phyloP scores from a whole-genome alignment of 345 rosid species.

The Linum usitatissimum region DNA sequence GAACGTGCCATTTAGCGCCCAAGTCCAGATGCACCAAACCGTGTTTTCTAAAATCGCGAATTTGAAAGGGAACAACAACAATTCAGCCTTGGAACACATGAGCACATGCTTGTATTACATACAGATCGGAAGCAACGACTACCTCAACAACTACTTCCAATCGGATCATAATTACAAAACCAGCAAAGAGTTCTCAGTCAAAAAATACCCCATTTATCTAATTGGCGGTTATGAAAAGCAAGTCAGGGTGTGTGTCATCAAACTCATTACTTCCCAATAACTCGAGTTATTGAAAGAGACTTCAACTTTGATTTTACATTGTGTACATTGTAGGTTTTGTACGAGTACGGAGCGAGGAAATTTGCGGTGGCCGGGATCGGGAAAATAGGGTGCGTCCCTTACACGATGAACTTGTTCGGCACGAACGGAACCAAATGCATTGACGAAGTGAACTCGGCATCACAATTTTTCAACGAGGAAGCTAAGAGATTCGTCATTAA shows the following conservation, averaged over 20 bases:
- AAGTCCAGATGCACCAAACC: background rate
- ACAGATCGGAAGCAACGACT: conserved; percentile 1
- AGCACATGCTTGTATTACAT: background rate
- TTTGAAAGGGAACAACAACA: background rate
- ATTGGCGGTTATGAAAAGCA: no score
- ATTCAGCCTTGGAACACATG: background rate
- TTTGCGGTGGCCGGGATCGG: conserved; percentile 15
- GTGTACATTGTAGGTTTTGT: conserved; percentile 4
- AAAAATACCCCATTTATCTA: background rate
- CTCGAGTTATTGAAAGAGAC: no score
- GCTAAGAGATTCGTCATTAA: conserved; percentile 5
- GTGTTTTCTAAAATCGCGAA: background rate
- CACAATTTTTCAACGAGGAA: conserved; percentile 4
- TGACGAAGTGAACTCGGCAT: conserved; percentile 15
- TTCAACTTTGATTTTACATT: background rate
- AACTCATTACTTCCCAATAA: no score
- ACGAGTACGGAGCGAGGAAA: conserved; percentile 20
- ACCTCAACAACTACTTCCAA: background rate
- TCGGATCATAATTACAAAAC: background rate
- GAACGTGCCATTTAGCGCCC: background rate
- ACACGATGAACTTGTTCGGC: background rate
- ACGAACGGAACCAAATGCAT: conserved; percentile 12
- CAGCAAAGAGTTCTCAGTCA: background rate
- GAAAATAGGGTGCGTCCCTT: conserved; percentile 13
- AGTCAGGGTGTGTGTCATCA: no score